These are phyloP conservation scores for Kuraishia ogatae DNA, from an alignment of 805 yeast species.

Conservation along the genomic window DNA sequence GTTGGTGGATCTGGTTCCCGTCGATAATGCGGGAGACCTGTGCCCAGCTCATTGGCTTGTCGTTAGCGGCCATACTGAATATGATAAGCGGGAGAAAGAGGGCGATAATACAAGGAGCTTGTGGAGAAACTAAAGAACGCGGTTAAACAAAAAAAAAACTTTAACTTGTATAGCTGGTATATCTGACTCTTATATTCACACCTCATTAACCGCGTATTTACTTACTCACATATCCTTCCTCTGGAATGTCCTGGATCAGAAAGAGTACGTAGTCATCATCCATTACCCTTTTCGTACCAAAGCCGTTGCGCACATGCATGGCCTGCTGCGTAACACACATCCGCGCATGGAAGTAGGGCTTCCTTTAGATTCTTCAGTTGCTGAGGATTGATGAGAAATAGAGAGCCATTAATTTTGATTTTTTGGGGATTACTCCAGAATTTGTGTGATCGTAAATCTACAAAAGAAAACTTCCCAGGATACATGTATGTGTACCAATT, in stretches of 20 bases:
- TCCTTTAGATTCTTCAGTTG: not conserved
- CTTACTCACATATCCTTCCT: not conserved
- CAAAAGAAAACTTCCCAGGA: too few relatives aligned
- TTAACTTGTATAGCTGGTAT: too few relatives aligned
- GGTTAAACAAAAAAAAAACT: too few relatives aligned
- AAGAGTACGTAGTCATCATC: not conserved
- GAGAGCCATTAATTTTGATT: too few relatives aligned
- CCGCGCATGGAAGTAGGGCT: not conserved
- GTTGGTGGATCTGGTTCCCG: conserved; percentile 32
- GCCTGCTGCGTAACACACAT: not conserved
- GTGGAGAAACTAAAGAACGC: too few relatives aligned
- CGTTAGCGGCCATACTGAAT: not conserved
- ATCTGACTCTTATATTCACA: too few relatives aligned
- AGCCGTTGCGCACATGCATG: not conserved
- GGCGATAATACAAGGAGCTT: too few relatives aligned
- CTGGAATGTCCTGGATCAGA: not conserved
- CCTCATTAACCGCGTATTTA: too few relatives aligned
- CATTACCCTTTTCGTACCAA: not conserved
- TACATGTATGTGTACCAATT: too few relatives aligned
- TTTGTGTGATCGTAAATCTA: too few relatives aligned
- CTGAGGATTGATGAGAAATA: not conserved
- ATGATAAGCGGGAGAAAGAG: not conserved
- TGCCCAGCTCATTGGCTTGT: conserved; percentile 37
- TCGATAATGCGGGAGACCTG: conserved; percentile 28
- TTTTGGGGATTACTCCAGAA: too few relatives aligned